Conservation (phyloP, 768 basidiomycete genomes). For the Tubosaeta sp. region DNA sequence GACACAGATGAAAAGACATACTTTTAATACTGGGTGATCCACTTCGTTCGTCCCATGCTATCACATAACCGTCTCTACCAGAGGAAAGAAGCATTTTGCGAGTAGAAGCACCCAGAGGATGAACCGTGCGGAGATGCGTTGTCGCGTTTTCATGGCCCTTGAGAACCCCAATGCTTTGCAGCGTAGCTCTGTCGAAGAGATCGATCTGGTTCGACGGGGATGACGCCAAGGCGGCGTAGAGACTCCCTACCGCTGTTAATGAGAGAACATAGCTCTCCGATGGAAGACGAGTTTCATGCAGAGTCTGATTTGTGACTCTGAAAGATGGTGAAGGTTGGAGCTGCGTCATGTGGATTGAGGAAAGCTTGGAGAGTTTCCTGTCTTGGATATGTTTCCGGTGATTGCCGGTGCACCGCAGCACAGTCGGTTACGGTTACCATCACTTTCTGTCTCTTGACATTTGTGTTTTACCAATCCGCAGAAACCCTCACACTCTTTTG, state of each 20-base stretch:
- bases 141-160: slow-evolving; percentile 56
- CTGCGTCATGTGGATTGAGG: slow-evolving; percentile 22
- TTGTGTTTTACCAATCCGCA: slow-evolving; percentile 3
- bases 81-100: slow-evolving; percentile 54
- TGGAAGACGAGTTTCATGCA: slow-evolving; percentile 33
- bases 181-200: slow-evolving; percentile 57
- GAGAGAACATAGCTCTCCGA: slow-evolving; percentile 58
- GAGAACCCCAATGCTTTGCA: slow-evolving; percentile 45
- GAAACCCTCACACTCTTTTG: slow-evolving; percentile 28
- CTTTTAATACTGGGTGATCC: slow-evolving; percentile 51
- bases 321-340: slow-evolving; percentile 19
- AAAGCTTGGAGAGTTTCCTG: slow-evolving; percentile 18
- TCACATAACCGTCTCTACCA: slow-evolving; percentile 68
- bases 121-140: slow-evolving; percentile 48
- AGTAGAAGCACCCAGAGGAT: slow-evolving; percentile 37
- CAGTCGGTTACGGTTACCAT: slow-evolving; percentile 1
- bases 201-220: slow-evolving; percentile 61
- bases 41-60: slow-evolving; percentile 71
- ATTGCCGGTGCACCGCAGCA: slow-evolving; percentile 9
- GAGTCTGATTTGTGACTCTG: slow-evolving; percentile 15
- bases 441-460: slow-evolving; percentile 2
- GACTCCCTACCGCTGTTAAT: slow-evolving; percentile 44
- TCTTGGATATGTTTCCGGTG: slow-evolving; percentile 24
- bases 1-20: slow-evolving; percentile 34
- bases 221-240: slow-evolving; percentile 61